Base-by-base conservation (phyloP, 208 protist genomes). In the Trypanosoma theileri region DNA sequence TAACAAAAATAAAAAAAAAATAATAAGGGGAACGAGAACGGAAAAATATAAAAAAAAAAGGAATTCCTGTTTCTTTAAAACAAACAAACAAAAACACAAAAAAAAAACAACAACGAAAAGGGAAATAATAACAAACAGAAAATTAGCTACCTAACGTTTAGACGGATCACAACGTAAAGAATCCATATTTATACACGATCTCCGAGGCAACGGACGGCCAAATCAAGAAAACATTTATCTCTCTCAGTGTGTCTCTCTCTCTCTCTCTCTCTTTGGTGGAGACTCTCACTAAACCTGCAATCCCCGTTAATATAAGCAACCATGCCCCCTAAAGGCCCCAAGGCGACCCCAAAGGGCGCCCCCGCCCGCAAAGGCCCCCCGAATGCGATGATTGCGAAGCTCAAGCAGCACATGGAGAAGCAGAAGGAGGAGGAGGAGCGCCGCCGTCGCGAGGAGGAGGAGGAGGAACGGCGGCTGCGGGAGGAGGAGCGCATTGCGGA, bases 381-480 rank as follows among this genome's bases (percentile, higher is more conserved):
- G 12, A 71, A 79, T 44, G 86, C 81, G 13, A 91, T 93, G 86
- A 54, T 96, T n/a, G 89, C 89, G 16, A 91, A 94, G 77, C 75
- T 97, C 21, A 97, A 97, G 75, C 81, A 85, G 78, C 88, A 94
- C 82, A 94, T 94, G 86, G 90, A 95, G 76, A 78, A 84, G 75
- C 84, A 95, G 71, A 84, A 84, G 42, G 83, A 74, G n/a, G 87
- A 95, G 45, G 86, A 97, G 72, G 80, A 95, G 40, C 89, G 91
- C 13, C 58, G 84, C 40, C 75, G 83, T 35, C 59, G 65, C 14
- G 91, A 96, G 69, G 81, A 60, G 16, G 87, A 96, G 69, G 89
- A 96, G 63, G 81, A 87, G 56, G 88, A 96, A 76, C 81, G 79
- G 46, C 80, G 79, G 45, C 59, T 89, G 41, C 82, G 85, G 14